These are phyloP conservation scores for Colletotrichum lini DNA, from an alignment of 2,329 filamentous ascomycete genomes.

Conservation along the genomic window DNA sequence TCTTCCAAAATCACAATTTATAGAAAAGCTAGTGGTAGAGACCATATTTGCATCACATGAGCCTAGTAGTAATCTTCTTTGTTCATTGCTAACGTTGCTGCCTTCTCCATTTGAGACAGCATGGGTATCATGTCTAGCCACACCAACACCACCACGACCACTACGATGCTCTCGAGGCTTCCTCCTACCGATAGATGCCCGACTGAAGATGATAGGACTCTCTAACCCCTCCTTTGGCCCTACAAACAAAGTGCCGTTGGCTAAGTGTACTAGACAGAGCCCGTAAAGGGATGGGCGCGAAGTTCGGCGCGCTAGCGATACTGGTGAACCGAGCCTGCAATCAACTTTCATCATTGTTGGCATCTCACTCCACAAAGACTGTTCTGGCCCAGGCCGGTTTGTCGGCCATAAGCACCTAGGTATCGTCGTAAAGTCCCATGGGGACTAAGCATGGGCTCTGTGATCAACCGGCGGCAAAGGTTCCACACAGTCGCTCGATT, in stretches of 20 bases:
- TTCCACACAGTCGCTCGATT: slow-evolving; percentile 59
- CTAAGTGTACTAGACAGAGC: slow-evolving; percentile 9
- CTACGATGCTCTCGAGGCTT: slow-evolving; percentile 20
- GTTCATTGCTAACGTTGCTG: slow-evolving; percentile 22
- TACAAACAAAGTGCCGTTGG: slow-evolving; percentile 46
- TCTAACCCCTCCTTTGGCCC: slow-evolving; percentile 64
- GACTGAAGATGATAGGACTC: slow-evolving; percentile 61
- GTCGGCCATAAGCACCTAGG: slow-evolving; percentile 38
- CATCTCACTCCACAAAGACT: slow-evolving; percentile 37
- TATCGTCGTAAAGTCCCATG: slow-evolving; percentile 45
- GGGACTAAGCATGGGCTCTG: slow-evolving; percentile 62
- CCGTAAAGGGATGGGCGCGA: slow-evolving; percentile 1
- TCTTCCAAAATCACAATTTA: slow-evolving; percentile 7
- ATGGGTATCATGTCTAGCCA: slow-evolving; percentile 36
- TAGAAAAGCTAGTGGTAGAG: neutral
- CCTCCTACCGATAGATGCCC: slow-evolving; percentile 44
- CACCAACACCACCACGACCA: slow-evolving; percentile 9
- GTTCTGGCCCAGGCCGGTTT: slow-evolving; percentile 38
- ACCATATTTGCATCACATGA: neutral
- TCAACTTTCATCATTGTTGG: slow-evolving; percentile 16
- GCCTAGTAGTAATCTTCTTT: neutral
- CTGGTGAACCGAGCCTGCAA: slow-evolving; percentile 21
- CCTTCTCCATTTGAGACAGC: slow-evolving; percentile 30
- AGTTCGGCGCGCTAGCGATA: slow-evolving; percentile 26
- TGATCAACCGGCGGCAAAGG: slow-evolving; percentile 58